Evolutionary conservation across 179 eudicot species (phyloP), one percentile per base, ranked within the genome.

Genomic region (Silene noctiflora): DNA sequence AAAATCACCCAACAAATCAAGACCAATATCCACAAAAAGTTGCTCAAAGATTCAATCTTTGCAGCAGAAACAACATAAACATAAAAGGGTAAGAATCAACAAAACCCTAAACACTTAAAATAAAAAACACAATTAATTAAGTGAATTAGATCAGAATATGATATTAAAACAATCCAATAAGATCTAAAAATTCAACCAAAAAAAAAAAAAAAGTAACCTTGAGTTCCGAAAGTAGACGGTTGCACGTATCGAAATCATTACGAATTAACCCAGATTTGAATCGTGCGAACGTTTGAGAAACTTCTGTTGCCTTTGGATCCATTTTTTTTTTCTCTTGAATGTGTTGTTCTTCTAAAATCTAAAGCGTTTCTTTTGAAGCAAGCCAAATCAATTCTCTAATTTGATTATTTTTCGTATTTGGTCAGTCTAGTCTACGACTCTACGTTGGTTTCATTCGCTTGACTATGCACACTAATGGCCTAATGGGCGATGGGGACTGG

Each of bases 231-330:
- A 95, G 95, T 48, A 89, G 89, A n/a, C 65, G 84, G 56, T 78
- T 71, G 33, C 81, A 84, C 7, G 86, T 80, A 72, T 90, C 93
- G 77, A 89, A 88, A 86, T 90, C 94, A 39, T 81, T 90, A 21
- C 94, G 88, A 0, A 79, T 51, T 31, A 86, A 78, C 25, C 93
- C 90, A 6, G 97, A 96, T 82, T 95, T 91, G 87, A 95, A 95
- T 19, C 95, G 88, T 27, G 89, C 97, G 79, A 93, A 93, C 0
- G 82, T 62, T 81, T 91, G 96, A 0, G 87, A 70, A 3, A 91
- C 82, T 77, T 89, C 99, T 44, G 86, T 88, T 5, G 81, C 17
- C 73, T 85, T 87, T 0, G 96, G 87, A 89, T 93, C 97, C 98
- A 93, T 91, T 60, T 44, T 75, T 76, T 27, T 62, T 73, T 8